Conservation (phyloP, 1,139 yeast genomes). For the Suhomyces wounanorum region DNA sequence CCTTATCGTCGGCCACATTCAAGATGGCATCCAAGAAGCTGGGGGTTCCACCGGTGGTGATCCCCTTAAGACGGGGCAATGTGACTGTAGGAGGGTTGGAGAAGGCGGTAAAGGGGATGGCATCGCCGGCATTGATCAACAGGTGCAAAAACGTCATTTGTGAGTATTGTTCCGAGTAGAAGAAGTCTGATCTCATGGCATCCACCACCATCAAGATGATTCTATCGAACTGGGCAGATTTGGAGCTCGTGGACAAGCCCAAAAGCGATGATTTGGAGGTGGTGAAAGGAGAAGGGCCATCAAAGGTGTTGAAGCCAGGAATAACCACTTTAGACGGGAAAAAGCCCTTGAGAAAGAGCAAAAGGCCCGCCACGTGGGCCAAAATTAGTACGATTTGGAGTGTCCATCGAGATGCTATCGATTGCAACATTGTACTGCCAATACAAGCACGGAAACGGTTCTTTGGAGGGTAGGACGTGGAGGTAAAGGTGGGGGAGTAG, state of each 20-base stretch:
- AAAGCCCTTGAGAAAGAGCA: conserved; percentile 76
- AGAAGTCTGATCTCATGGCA: conserved; percentile 87
- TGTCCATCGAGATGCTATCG: conserved; percentile 11
- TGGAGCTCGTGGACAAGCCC: background rate
- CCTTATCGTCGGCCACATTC: conserved; percentile 87
- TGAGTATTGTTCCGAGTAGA: conserved; percentile 63
- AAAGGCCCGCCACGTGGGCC: conserved; percentile 49
- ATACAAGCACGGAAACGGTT: background rate
- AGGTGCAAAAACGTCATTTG: conserved; percentile 65
- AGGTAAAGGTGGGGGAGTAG: background rate
- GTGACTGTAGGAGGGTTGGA: conserved; percentile 90
- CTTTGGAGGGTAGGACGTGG: background rate
- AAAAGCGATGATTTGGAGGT: conserved; percentile 8
- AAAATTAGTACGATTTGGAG: conserved; percentile 10
- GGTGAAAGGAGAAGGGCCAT: conserved; percentile 23
- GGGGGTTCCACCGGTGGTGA: conserved; percentile 81
- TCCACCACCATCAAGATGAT: conserved; percentile 85
- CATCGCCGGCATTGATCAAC: conserved; percentile 66
- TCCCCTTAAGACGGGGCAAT: conserved; percentile 74
- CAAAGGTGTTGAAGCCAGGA: conserved; percentile 51
- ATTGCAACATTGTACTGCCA: conserved; percentile 4
- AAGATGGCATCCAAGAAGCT: conserved; percentile 83
- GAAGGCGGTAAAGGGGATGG: conserved; percentile 85
- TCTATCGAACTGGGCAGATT: conserved; percentile 59
- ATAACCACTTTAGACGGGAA: conserved; percentile 83